Percentiles rank a stretch among this genome's conserved stretches.
These are phyloP conservation scores for Tylopilus sp. DNA, from an alignment of 1,284 basidiomycete species.

Conservation along the genomic window DNA sequence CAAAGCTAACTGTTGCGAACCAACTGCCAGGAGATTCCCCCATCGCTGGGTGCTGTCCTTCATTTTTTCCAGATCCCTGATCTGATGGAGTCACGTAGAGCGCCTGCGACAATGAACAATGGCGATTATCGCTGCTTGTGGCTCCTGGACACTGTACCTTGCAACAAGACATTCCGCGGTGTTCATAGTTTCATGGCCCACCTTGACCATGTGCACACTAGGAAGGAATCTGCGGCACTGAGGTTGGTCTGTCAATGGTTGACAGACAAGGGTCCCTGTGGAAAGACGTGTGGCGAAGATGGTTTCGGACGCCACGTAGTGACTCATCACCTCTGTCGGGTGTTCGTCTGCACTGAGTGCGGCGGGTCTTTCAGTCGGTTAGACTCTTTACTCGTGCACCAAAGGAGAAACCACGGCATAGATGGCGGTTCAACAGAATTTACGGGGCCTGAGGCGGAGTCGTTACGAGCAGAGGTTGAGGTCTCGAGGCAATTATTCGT, in stretches of 20 bases:
- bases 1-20: too few species aligned
- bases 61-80: not conserved
- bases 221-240: not conserved
- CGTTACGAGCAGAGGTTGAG: too few species aligned
- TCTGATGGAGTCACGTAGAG: not conserved
- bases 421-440: conserved; percentile 10
- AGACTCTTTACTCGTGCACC: too few species aligned
- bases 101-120: not conserved
- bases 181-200: not conserved
- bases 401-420: too few species aligned
- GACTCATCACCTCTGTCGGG: not conserved
- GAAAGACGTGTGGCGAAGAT: not conserved
- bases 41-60: too few species aligned
- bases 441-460: too few species aligned
- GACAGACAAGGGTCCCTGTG: not conserved
- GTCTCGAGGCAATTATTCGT: too few species aligned
- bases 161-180: not conserved
- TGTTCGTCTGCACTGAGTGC: too few species aligned
- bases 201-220: not conserved
- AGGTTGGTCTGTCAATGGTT: not conserved
- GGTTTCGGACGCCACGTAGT: not conserved
- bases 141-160: not conserved
- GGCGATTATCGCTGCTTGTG: not conserved
- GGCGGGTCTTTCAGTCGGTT: too few species aligned
- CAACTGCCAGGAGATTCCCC: too few species aligned